Evolutionary conservation across 2,329 filamentous ascomycete genomes (phyloP).

Genomic region (Colletotrichum lupini): DNA sequence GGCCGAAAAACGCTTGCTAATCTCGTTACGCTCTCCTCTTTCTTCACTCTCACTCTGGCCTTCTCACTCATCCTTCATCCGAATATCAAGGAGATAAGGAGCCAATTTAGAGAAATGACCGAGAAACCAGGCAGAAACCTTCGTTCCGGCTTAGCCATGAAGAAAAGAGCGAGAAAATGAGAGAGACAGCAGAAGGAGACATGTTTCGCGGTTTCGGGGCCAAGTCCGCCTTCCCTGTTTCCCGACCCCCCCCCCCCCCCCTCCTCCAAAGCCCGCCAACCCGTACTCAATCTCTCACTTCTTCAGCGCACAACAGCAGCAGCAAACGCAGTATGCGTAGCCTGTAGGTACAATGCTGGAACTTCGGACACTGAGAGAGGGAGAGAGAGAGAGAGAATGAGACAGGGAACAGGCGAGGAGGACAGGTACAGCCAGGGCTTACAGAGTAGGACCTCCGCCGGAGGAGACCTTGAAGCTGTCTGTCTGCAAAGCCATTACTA

Average conservation of each 20-base stretch:
- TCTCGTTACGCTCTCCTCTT: background rate
- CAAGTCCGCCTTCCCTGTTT: background rate
- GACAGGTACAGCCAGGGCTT: background rate
- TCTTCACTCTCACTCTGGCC: too few relatives aligned
- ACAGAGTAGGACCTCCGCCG: background rate
- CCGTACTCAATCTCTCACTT: background rate
- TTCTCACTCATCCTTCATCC: background rate
- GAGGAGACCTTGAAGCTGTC: background rate
- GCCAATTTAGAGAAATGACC: background rate
- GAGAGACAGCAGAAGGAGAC: background rate
- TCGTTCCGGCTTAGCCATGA: background rate
- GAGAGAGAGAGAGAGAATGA: background rate
- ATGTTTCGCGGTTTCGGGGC: background rate
- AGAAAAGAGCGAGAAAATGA: background rate
- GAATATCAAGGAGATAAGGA: background rate
- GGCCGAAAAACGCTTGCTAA: background rate
- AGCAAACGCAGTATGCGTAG: background rate
- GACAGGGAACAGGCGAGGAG: background rate
- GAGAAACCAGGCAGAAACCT: background rate
- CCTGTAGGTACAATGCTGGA: background rate
- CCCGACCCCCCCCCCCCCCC: background rate
- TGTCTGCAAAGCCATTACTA: slow-evolving; percentile 17
- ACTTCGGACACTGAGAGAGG: background rate
- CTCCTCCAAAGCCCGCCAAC: too few relatives aligned
- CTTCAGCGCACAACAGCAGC: background rate